Evolutionary conservation across 2,329 filamentous ascomycete species (phyloP), one percentile per base, ranked within the genome.

Genomic region (Fusarium sp.): DNA sequence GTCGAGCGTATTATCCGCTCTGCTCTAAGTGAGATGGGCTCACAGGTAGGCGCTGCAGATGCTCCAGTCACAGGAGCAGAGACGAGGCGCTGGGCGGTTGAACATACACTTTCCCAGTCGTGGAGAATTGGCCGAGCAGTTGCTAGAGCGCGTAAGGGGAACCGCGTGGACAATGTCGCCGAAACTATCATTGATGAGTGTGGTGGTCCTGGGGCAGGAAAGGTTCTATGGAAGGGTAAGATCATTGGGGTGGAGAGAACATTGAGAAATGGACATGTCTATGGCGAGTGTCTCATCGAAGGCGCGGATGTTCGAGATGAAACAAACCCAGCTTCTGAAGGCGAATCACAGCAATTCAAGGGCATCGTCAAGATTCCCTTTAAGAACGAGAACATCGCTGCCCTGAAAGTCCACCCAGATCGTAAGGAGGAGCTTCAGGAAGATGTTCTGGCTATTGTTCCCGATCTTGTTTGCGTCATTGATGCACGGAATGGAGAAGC

Each of bases 361-460:
- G 88, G 88, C 1, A 69, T 78, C 30, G 78, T 91, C 74, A 89
- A 87, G 74, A 89, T 92, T 50, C 89, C 90, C 0, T 92, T 92
- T 81, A 92, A 92, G 79, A 92, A 92, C 76, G 90, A 93, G 74
- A 92, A 92, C 72, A 90, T 92, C 46, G 86, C 86, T n/a, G 89
- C 87, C 1, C 78, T 84, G 47, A 79, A 72, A 53, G 68, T 81
- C 1, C 68, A 73, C 27, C 56, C 78, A 8, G 75, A 75, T 13
- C 70, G 78, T 16, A 69, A 74, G 2, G 75, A 79, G n/a, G 83
- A 84, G 57, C 75, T 66, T 7, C 79, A 80, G 45, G 78, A 81
- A 28, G 77, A 82, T 32, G 77, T 88, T 0, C 74, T 89, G 2
- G 84, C 85, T 2, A 82, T 86, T 3, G 87, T 88, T 3, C 88